A percentile compares a stretch with the other conserved stretches of the same genome.
These are phyloP conservation scores for Platanus orientalis DNA, from an alignment of 164 flowering plant species.

Conservation along the genomic window DNA sequence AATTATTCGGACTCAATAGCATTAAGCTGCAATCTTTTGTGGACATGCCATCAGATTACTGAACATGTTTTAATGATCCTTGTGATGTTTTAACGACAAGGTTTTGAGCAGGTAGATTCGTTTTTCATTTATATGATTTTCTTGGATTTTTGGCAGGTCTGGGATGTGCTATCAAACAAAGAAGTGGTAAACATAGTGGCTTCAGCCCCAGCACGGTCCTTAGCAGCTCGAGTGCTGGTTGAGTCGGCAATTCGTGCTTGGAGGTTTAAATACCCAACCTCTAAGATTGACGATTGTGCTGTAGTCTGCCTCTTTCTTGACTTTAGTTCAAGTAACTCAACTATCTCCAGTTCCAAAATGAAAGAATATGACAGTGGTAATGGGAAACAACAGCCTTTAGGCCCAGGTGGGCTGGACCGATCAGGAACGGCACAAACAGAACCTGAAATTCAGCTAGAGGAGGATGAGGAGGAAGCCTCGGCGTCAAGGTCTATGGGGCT, in stretches of 20 bases:
- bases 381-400: conserved; percentile 21
- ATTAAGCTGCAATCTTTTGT: too few relatives aligned
- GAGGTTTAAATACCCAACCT: conserved; percentile 84
- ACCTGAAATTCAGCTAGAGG: conserved; percentile 31
- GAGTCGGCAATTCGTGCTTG: conserved; percentile 88
- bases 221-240: conserved; percentile 72
- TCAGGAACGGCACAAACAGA: conserved; percentile 42
- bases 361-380: conserved; percentile 1
- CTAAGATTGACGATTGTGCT: conserved; percentile 96
- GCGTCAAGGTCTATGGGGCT: conserved; percentile 14
- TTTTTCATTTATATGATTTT: too few relatives aligned
- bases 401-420: conserved; percentile 26
- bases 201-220: conserved; percentile 51
- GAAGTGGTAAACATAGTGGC: conserved; percentile 91
- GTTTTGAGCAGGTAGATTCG: too few relatives aligned
- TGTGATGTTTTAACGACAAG: too few relatives aligned
- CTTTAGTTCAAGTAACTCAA: conserved; percentile 25
- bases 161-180: conserved; percentile 94
- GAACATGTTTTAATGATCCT: too few relatives aligned
- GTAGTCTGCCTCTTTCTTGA: conserved; percentile 91
- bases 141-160: conserved; percentile 44
- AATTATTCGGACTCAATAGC: too few relatives aligned
- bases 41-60: too few relatives aligned
- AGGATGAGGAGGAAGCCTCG: conserved; percentile 25
- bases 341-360: conserved; percentile 23